These are phyloP conservation scores for Arthrobotrys entomopaga DNA, from an alignment of 2,329 filamentous ascomycete genomes.

Conservation along the genomic window DNA sequence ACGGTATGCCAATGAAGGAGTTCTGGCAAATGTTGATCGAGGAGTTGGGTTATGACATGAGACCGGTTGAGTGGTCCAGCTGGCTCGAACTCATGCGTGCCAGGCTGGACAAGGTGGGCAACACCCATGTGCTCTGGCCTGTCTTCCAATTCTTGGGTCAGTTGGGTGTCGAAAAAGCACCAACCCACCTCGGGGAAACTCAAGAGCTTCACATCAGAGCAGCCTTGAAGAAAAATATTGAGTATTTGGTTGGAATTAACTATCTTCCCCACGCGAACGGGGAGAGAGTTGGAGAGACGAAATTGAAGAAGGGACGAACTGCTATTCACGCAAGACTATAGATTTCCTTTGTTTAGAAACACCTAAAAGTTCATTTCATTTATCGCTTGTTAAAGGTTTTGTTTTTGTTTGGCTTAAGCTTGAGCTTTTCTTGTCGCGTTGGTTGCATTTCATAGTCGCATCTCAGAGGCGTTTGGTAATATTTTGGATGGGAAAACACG, in stretches of 20 bases:
- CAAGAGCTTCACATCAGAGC: constrained; percentile 1
- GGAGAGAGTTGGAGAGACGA: constrained; percentile 9
- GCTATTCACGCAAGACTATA: constrained; percentile 21
- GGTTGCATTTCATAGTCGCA: not conserved
- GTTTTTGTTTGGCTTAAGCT: no score
- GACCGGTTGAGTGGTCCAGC: constrained; percentile 8
- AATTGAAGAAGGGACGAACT: constrained; percentile 15
- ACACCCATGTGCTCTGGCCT: constrained; percentile 20
- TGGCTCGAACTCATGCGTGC: constrained; percentile 17
- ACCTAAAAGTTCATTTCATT: not conserved
- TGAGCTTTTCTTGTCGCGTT: not conserved
- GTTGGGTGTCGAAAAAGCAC: constrained; percentile 1
- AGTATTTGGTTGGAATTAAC: constrained; percentile 19
- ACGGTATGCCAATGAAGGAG: constrained; percentile 19
- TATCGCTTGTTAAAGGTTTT: not conserved
- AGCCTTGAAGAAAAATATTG: constrained; percentile 27
- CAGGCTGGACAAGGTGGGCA: constrained; percentile 9
- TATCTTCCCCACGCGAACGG: constrained; percentile 18
- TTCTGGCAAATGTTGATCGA: constrained; percentile 19
- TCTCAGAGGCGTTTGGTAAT: no score
- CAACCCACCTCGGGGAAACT: constrained; percentile 13
- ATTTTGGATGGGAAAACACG: no score
- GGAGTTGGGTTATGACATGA: constrained; percentile 18
- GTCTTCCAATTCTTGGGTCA: constrained; percentile 22
- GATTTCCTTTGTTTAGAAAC: constrained; percentile 10